Evolutionary conservation across 805 yeast genomes (phyloP), one percentile per base, ranked within the genome.

Genomic region (Nematodospora valgi): DNA sequence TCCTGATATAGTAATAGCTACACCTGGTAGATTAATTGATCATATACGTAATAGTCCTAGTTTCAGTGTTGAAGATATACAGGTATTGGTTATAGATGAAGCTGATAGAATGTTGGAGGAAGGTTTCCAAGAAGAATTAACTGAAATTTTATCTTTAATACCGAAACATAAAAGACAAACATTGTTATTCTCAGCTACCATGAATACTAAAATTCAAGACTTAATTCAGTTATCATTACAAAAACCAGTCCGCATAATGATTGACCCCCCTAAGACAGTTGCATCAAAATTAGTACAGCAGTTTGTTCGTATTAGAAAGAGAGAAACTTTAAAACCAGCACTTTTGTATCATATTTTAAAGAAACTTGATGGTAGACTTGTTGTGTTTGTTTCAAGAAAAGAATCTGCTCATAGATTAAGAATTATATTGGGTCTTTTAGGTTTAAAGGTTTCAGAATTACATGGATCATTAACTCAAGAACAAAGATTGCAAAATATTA

Each of bases 81-180:
- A 93, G 65, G 85, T 93, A 35, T 69, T 93, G 50, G 94, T 93
- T 20, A 74, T 93, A 48, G 98, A 93, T 68, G 98, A 93, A 69
- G 98, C 98, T 41, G 98, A 93, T 72, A 80, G 98, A 68, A 93
- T 93, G 98, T 74, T 93, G 49, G 99, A 93, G 58, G 99, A 93
- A 64, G 99, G 99, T 54, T 93, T 93, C 77, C 96, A 89, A 62
- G 86, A 80, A 35, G 98, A 93, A 62, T 70, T 93, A 47, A 82
- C 87, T 13, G 98, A 93, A 58, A 91, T 93, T 41, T 74, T 93
- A 61, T 74, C 84, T 10, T 69, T 91, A 36, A 70, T 94, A 45
- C 98, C 99, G 19, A 66, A 63, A 46, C 76, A 80, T 33, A 86
- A 86, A 62, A 80, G 98, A 59, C 99, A 93, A 64, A 91, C 97